Evolutionary conservation across 495 filamentous ascomycete genomes (phyloP).

Genomic region (Tuber umbilicatum): DNA sequence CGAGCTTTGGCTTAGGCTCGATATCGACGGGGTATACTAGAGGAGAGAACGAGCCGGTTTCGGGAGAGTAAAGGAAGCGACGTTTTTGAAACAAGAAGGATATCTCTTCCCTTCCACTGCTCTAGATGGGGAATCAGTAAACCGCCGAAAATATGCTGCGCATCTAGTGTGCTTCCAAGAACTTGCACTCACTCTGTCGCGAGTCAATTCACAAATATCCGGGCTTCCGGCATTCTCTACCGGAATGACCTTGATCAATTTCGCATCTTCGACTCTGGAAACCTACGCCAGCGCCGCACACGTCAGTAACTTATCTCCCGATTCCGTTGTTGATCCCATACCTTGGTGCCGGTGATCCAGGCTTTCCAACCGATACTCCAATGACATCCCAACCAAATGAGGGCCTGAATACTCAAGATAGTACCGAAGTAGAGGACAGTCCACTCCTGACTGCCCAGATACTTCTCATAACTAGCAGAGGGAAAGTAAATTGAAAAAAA

Average conservation of each 20-base stretch:
- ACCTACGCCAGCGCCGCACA: slow-evolving; percentile 42
- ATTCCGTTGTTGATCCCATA: slow-evolving; percentile 7
- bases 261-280: slow-evolving; percentile 65
- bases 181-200: slow-evolving; percentile 58
- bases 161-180: neutral
- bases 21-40: slow-evolving; percentile 77
- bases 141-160: neutral
- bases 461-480: slow-evolving; percentile 72
- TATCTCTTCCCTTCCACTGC: slow-evolving; percentile 62
- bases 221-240: slow-evolving; percentile 79
- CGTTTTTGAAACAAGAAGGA: slow-evolving; percentile 99
- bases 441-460: slow-evolving; percentile 88
- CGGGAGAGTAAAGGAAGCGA: slow-evolving; percentile 76
- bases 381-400: slow-evolving; percentile 92
- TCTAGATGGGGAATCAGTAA: slow-evolving; percentile 44
- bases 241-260: slow-evolving; percentile 88
- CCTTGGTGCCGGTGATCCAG: slow-evolving; percentile 67
- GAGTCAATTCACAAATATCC: slow-evolving; percentile 74
- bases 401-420: slow-evolving; percentile 78
- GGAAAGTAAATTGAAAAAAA: slow-evolving; percentile 83
- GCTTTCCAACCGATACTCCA: slow-evolving; percentile 87
- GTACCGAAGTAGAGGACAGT: slow-evolving; percentile 87
- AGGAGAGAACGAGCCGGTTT: slow-evolving; percentile 65
- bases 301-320: neutral
- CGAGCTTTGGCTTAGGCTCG: slow-evolving; percentile 63